Percentiles rank a stretch among this genome's conserved stretches.
phyloP scores from a whole-genome alignment of 148 eudicot species.

The Oxyria digyna region DNA sequence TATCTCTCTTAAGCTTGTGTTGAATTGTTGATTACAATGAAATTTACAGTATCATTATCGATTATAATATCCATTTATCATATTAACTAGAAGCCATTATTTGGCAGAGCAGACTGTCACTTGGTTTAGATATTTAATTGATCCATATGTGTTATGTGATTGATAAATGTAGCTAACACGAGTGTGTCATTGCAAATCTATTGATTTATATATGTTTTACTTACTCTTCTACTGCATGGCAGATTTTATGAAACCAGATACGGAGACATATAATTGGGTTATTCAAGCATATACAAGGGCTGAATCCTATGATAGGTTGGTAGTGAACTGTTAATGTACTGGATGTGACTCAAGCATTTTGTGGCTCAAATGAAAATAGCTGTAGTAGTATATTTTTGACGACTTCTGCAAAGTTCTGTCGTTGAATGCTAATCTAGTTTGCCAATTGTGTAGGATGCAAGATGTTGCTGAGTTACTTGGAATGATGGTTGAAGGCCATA shows the following conservation, averaged over 20 bases:
- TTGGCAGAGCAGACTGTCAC: not conserved
- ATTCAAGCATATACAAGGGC: slow-evolving; percentile 98
- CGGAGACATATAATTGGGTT: slow-evolving; percentile 96
- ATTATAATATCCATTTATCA: not conserved
- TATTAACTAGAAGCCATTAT: not conserved
- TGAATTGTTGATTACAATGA: not conserved
- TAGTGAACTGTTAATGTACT: slow-evolving; percentile 1
- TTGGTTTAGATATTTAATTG: not conserved
- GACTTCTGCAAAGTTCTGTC: not conserved
- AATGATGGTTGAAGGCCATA: slow-evolving; percentile 92
- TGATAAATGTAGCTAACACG: not conserved
- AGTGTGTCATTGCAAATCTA: not conserved
- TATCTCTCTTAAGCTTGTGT: not conserved
- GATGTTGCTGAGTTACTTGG: slow-evolving; percentile 98
- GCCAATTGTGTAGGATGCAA: slow-evolving; percentile 52
- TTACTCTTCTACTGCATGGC: slow-evolving; percentile 26
- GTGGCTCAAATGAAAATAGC: not conserved
- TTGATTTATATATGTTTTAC: slow-evolving; percentile 1
- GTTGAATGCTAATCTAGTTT: not conserved
- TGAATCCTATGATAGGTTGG: slow-evolving; percentile 83
- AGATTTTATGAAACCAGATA: slow-evolving; percentile 91
- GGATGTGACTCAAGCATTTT: not conserved
- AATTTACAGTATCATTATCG: not conserved
- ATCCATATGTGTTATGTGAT: not conserved
- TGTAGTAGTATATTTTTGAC: not conserved